Evolutionary conservation across 2,329 filamentous ascomycete genomes (phyloP), one percentile per base, ranked within the genome.

Genomic region (Ophiosphaerella narmari): DNA sequence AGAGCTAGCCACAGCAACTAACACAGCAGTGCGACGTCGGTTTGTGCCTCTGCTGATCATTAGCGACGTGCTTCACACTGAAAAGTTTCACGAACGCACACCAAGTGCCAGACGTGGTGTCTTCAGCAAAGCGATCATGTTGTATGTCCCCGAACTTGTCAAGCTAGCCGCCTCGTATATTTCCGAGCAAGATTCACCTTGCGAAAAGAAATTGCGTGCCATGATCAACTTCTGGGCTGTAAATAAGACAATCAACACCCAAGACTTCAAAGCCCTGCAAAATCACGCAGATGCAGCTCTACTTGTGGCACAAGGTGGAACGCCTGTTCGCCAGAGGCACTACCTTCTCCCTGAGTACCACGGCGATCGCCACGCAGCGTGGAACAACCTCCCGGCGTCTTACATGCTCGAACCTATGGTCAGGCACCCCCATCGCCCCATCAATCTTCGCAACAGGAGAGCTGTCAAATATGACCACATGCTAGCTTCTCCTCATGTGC

Each of bases 351-450:
- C 91, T 16, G 79, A 88, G 1, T 83, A 82, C 48, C 91, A 96
- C 68, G 91, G 91, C 35, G 89, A 95, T 66, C 75, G 81, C 1
- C 82, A 83, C 0, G 85, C 82, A 4, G 85, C 88, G 0, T 96
- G 88, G 83, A 89, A 91, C 73, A 90, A 96, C 57, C 77, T 95
- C 1, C 91, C 91, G 0, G 90, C 90, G 1, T 88, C 85, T 2
- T 93, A 90, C 58, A 87, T 92, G 78, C 82, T 96, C 39, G 88
- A 88, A 4, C 86, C 89, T 48, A 85, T 96, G 52, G 83, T 88
- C 34, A 89, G 87, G 4, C 88, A 93, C 65, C 91, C 88, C 0
- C 85, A 84, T 7, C 80, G 83, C 42, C 86, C 90, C 6, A 90
- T 96, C 76, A 85, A 87, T 37, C 82, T 88, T 0, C 78, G 84